Evolutionary conservation across 805 yeast genomes (phyloP), one percentile per base, ranked within the genome.

Genomic region (Pichia nakasei): DNA sequence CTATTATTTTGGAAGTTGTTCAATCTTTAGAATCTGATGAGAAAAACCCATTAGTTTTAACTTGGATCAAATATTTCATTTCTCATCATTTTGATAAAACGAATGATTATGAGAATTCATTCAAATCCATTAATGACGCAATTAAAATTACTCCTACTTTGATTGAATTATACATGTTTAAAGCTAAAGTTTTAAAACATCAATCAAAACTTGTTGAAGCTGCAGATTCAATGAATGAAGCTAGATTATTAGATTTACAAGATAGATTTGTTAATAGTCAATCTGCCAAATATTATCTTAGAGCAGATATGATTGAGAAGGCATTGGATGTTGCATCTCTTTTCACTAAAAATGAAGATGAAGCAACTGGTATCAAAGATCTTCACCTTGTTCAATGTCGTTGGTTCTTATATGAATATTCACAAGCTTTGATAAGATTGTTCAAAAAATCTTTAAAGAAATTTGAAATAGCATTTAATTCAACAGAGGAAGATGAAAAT

Each of bases 261-360:
- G 99, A 93, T 63, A 71, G 98, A 51, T 91, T 85, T 59, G 77
- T 93, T 57, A 93, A 93, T 61, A 76, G 95, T 44, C 88, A 87
- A 57, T 72, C 96, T 7, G 84, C 85, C 38, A 87, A 87, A 59
- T 93, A 93, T 57, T 77, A 75, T 41, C 62, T 91, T 48, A 73
- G 97, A 55, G 87, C 93, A 12, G 76, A 85, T 57, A 64, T 75
- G 47, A 68, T 85, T 20, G 84, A 83, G 24, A 76, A 80, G 48
- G 97, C 96, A 2, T 73, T 84, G 42, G 80, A 76, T 42, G 66
- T 77, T 24, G 82, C 85, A 17, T 78, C 91, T 3, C 63, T 86
- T 45, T 93, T 93, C 69, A 87, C 97, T 18, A 82, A 82, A 57
- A 87, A 85, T 52, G 95, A 85, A 37, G 78, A 75, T n/a, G 70